Percentiles rank a stretch among this genome's conserved stretches.
phyloP scores from a whole-genome alignment of 768 basidiomycete species.

The Collybiopsis luxurians region DNA sequence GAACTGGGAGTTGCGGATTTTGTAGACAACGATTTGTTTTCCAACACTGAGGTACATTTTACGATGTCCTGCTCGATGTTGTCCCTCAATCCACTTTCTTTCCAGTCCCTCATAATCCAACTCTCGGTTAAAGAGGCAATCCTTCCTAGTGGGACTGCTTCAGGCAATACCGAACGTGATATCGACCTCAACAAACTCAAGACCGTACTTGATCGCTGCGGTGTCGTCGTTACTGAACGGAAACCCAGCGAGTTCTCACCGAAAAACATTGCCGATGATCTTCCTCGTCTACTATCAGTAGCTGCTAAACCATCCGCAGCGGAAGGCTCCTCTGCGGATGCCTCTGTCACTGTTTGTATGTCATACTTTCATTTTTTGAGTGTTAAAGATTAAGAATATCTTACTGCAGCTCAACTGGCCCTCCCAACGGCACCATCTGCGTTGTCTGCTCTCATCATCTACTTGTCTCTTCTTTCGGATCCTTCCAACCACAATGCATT shows the following conservation, averaged over 20 bases:
- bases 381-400: slow-evolving; percentile 4
- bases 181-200: slow-evolving; percentile 86
- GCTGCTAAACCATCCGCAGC: slow-evolving; percentile 28
- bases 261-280: slow-evolving; percentile 77
- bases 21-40: slow-evolving; percentile 92
- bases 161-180: slow-evolving; percentile 77
- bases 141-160: slow-evolving; percentile 68
- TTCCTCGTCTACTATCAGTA: slow-evolving; percentile 63
- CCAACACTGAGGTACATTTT: slow-evolving; percentile 80
- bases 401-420: slow-evolving; percentile 66
- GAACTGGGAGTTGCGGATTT: slow-evolving; percentile 90
- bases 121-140: slow-evolving; percentile 97
- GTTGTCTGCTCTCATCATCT: slow-evolving; percentile 76
- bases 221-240: slow-evolving; percentile 85
- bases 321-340: slow-evolving; percentile 40
- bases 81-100: background rate
- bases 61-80: background rate
- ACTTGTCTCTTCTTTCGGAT: slow-evolving; percentile 78
- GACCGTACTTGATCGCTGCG: slow-evolving; percentile 85
- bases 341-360: slow-evolving; percentile 54
- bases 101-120: slow-evolving; percentile 90
- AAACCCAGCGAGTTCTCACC: slow-evolving; percentile 87
- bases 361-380: slow-evolving; percentile 2
- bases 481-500: slow-evolving; percentile 77
- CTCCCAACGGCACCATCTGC: slow-evolving; percentile 79